Base-by-base conservation (phyloP, 208 protist species). In the Herpetomonas tarakana region DNA sequence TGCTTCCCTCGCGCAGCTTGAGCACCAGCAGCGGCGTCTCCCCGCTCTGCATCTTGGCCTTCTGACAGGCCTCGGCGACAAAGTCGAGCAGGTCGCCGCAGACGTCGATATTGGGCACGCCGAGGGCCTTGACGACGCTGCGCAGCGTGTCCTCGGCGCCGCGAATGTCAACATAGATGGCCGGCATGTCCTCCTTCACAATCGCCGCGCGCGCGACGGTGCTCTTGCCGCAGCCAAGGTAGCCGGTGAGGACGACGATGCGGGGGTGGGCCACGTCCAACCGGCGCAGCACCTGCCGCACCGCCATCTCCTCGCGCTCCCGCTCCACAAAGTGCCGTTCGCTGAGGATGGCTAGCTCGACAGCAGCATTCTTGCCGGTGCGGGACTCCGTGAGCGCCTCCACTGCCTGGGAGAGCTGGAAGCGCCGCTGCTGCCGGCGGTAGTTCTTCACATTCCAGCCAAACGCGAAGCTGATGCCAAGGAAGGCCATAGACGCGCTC, bases 381-480 rank as follows among this genome's bases (percentile, higher is more conserved):
- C 39, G 80, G 56, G 22, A 83, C 59, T 41, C 9, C 35, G 35
- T 41, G 35, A 93, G 63, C 31, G 80, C 75, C 31, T 73, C 73
- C 27, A 75, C 76, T 11, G 87, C 83, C 11, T 82, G 50, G 2
- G 51, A 39, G 16, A 86, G 63, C 60, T 90, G 83, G 39, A 68
- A 76, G 25, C 53, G 47, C 6, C 83, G 75, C 62, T 84, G 71
- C 45, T 82, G 74, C 3, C 67, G 65, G 18, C 56, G 69, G 25
- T 75, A 90, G 55, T 85, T 90, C 46, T 78, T 84, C 14, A 82
- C 21, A 38, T 90, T 90, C 79, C 76, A 90, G 9, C 60, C 69
- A 58, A 90, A 90, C 9, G 76, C 76, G 22, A 78, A 74, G 18
- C 70, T 65, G 49, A 86, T 81, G 26, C 79, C 79, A 16, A 90